Percentiles rank a stretch among this genome's conserved stretches.
Conservation (phyloP, 2,329 filamentous ascomycete genomes). For the Graphilbum sp. region DNA sequence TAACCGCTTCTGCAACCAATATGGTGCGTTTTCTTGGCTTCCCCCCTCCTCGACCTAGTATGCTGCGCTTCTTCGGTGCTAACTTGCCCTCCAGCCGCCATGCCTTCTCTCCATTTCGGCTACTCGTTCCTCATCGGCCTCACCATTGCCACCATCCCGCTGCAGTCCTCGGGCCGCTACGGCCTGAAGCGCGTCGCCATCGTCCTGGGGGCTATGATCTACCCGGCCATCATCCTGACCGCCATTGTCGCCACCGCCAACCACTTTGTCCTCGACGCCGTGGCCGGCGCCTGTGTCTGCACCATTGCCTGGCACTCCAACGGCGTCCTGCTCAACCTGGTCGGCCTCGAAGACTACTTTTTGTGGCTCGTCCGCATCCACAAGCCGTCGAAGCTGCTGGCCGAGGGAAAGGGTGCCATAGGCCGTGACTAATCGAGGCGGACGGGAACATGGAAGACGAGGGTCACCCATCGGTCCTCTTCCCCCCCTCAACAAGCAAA, state of each 20-base stretch:
- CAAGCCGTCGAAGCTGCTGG: not conserved
- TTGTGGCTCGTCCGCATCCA: not conserved
- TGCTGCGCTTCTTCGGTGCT: not conserved
- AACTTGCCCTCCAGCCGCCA: constrained; percentile 25
- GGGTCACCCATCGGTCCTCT: no score
- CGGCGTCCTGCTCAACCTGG: constrained; percentile 37
- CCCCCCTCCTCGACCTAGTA: no score
- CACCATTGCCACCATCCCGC: constrained; percentile 49
- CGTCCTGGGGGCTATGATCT: constrained; percentile 36
- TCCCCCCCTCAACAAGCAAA: no score
- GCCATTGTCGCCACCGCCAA: constrained; percentile 59
- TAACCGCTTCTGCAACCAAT: constrained; percentile 61
- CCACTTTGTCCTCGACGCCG: constrained; percentile 56
- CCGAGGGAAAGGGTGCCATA: not conserved
- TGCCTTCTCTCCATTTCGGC: constrained; percentile 62
- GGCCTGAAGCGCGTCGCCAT: constrained; percentile 31
- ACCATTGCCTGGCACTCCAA: constrained; percentile 44
- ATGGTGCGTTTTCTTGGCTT: constrained; percentile 15
- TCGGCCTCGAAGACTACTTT: constrained; percentile 1
- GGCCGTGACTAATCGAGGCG: not conserved
- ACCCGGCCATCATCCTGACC: constrained; percentile 47
- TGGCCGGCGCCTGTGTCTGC: constrained; percentile 51
- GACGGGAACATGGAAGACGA: not conserved
- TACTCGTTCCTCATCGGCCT: constrained; percentile 59
- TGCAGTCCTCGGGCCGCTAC: constrained; percentile 32